Percentiles rank a stretch among this genome's conserved stretches.
phyloP scores from a whole-genome alignment of 164 flowering plant species.

The Tetracentron sinense region DNA sequence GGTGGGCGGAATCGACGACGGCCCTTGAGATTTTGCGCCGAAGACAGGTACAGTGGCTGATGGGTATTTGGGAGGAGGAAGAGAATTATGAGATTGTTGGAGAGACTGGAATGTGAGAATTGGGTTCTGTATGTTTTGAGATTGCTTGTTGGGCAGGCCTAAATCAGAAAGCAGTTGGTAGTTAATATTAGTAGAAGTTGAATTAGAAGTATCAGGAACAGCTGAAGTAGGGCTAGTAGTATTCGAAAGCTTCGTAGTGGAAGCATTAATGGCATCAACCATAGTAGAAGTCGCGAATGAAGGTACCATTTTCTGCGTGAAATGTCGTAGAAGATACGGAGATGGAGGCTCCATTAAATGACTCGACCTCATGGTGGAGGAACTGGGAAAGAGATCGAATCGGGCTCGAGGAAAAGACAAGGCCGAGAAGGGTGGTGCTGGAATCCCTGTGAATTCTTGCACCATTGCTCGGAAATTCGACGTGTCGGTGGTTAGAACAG shows the following conservation, averaged over 20 bases:
- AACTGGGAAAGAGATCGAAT: constrained; percentile 43
- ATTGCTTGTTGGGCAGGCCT: constrained; percentile 20
- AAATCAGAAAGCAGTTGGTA: constrained; percentile 25
- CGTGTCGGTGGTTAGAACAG: constrained; percentile 76
- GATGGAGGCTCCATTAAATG: constrained; percentile 17
- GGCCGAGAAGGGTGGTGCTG: constrained; percentile 57
- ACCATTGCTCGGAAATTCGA: constrained; percentile 78
- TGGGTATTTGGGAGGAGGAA: constrained; percentile 12
- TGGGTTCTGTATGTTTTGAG: constrained; percentile 36
- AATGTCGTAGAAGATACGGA: constrained; percentile 45
- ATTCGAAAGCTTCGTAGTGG: constrained; percentile 3
- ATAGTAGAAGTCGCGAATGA: constrained; percentile 18
- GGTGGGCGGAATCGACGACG: background rate
- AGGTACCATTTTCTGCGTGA: constrained; percentile 36
- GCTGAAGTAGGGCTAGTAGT: constrained; percentile 1
- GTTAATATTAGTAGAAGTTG: constrained; percentile 17
- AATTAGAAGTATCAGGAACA: constrained; percentile 1
- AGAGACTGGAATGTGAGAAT: constrained; percentile 41
- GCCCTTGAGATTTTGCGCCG: constrained; percentile 11
- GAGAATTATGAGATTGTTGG: constrained; percentile 12
- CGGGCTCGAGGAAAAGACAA: constrained; percentile 39
- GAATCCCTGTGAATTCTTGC: constrained; percentile 77
- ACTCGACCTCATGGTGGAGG: constrained; percentile 23
- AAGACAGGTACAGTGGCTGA: constrained; percentile 19
- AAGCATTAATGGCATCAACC: constrained; percentile 12